Conservation (phyloP, 495 filamentous ascomycete genomes). For the Penicillium cinerascens region DNA sequence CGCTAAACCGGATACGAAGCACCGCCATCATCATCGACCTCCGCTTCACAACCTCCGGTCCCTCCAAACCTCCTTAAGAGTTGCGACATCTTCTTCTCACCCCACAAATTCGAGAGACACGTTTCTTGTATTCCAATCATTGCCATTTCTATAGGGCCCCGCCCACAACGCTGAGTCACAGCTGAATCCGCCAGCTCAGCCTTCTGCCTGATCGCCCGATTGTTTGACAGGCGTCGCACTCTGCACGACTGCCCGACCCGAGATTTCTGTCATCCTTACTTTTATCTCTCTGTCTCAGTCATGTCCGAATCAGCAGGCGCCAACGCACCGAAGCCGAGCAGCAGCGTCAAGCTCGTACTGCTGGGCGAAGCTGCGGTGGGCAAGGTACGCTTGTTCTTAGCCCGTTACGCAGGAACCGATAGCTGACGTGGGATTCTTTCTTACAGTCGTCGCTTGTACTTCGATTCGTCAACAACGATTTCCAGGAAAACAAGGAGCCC, state of each 20-base stretch:
- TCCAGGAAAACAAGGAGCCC: slow-evolving; percentile 99
- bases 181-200: slow-evolving; percentile 23
- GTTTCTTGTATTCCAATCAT: neutral
- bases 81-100: slow-evolving; percentile 18
- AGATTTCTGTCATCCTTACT: slow-evolving; percentile 5
- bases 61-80: slow-evolving; percentile 3
- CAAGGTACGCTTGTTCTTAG: slow-evolving; percentile 62
- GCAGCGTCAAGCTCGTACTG: slow-evolving; percentile 97
- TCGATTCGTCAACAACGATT: slow-evolving; percentile 99
- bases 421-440: slow-evolving; percentile 18
- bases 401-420: slow-evolving; percentile 3
- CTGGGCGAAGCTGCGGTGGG: slow-evolving; percentile 96
- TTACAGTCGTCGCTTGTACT: slow-evolving; percentile 90
- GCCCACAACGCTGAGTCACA: slow-evolving; percentile 13
- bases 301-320: slow-evolving; percentile 47
- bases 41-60: slow-evolving; percentile 22
- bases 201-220: slow-evolving; percentile 26
- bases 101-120: slow-evolving; percentile 2
- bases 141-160: slow-evolving; percentile 9
- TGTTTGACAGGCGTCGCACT: slow-evolving; percentile 22
- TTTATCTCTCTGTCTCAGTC: slow-evolving; percentile 10
- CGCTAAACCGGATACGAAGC: slow-evolving; percentile 29
- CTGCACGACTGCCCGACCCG: slow-evolving; percentile 36
- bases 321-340: slow-evolving; percentile 87
- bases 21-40: slow-evolving; percentile 29